These are phyloP conservation scores for Penicillium sp. DNA, from an alignment of 2,329 filamentous ascomycete species.

Conservation along the genomic window DNA sequence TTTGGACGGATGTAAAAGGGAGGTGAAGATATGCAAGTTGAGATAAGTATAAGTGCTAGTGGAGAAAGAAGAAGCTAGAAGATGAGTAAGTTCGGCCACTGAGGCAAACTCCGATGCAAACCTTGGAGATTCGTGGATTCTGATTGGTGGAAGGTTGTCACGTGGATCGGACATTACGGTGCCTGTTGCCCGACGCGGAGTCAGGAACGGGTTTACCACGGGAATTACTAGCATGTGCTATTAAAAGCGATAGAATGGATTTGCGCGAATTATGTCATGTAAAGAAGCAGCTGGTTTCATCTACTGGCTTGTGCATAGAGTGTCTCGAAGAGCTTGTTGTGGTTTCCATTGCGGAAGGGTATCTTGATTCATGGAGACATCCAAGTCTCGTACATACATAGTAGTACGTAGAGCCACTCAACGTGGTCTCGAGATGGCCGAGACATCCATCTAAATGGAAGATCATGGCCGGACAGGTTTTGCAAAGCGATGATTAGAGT, in stretches of 20 bases:
- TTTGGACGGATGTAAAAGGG: conserved; percentile 17
- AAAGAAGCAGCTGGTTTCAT: neutral
- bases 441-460: neutral
- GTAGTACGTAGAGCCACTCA: conserved; percentile 2
- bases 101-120: conserved; percentile 18
- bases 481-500: neutral
- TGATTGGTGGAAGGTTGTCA: neutral
- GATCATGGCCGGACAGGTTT: neutral
- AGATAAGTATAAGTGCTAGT: conserved; percentile 12
- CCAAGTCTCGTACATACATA: conserved; percentile 6
- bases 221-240: neutral
- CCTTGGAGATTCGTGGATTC: neutral
- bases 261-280: neutral
- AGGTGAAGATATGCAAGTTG: conserved; percentile 18
- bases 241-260: neutral
- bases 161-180: conserved; percentile 7
- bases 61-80: conserved; percentile 32
- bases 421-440: neutral
- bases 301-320: neutral
- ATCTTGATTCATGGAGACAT: conserved; percentile 16
- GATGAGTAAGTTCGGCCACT: conserved; percentile 25
- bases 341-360: conserved; percentile 10
- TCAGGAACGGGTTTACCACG: conserved; percentile 1
- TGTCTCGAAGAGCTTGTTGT: neutral
- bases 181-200: conserved; percentile 2